Base-by-base conservation (phyloP, 768 basidiomycete genomes). In the Mycena alexandri region DNA sequence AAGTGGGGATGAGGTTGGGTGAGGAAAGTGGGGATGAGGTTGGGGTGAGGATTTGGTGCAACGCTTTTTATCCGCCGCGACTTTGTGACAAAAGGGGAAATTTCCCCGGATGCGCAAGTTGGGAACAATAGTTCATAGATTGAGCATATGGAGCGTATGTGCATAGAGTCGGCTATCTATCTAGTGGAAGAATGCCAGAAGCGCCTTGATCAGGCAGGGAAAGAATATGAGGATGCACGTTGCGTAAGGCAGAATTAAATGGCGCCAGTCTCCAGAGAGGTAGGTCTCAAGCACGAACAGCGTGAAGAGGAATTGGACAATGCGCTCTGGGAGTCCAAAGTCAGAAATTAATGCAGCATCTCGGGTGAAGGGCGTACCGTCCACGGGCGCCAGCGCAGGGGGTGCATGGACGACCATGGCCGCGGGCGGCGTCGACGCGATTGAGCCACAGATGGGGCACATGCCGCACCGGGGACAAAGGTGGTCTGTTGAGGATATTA, bases 221-320 rank as follows among this genome's bases (percentile, higher is more conserved):
- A 19, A 63, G 48, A 62, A 67, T 58, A 52, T 44, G 57, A 58
- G 17, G 25, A 51, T 25, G 36, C 47, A 62, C 14, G 33, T 19
- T 22, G 46, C 66, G 34, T 67, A 67, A 38, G 66, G 66, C n/a
- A 67, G 22, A 29, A 62, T 33, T 46, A 51, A 52, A 41, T 33
- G 54, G 38, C 9, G 38, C 10, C 14, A 38, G 38, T 29, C 29
- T 29, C 29, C 29, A 29, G 29, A 29, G 29, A 29, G 38, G 14
- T 38, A 9, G 38, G 38, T 38, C 29, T 29, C 29, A 3, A 29
- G 29, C 29, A 29, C 29, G 29, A 29, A 29, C 29, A 29, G 29
- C 29, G 29, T 29, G 29, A 29, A 29, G 29, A 29, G 29, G 29
- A 29, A 29, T 29, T 29, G 29, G 29, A 29, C 6, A 29, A 29